These are phyloP conservation scores for Epichloe elymi DNA, from an alignment of 2,329 filamentous ascomycete genomes.

Conservation along the genomic window DNA sequence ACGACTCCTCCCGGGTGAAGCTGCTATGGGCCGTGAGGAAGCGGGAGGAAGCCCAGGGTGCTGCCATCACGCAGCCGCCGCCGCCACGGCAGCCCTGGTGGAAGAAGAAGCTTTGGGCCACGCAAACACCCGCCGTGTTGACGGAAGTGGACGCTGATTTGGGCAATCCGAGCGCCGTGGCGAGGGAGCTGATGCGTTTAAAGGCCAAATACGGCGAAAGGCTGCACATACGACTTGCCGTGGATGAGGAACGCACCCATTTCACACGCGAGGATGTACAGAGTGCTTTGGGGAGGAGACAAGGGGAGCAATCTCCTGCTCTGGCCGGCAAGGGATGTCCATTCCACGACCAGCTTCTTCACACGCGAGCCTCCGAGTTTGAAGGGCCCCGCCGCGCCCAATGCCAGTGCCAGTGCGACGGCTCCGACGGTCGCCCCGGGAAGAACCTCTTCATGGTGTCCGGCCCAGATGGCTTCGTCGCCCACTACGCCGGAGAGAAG, in stretches of 20 bases:
- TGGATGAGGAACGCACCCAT: slow-evolving; percentile 64
- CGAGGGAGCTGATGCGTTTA: slow-evolving; percentile 49
- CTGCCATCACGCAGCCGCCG: neutral
- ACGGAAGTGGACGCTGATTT: slow-evolving; percentile 11
- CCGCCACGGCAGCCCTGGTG: slow-evolving; percentile 11
- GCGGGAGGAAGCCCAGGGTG: slow-evolving; percentile 36
- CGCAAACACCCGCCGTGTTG: slow-evolving; percentile 9
- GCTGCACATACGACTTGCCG: slow-evolving; percentile 58
- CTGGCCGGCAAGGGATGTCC: slow-evolving; percentile 10
- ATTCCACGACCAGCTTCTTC: slow-evolving; percentile 19
- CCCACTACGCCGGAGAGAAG: slow-evolving; percentile 67
- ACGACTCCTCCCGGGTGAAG: slow-evolving; percentile 32
- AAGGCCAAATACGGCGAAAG: slow-evolving; percentile 42
- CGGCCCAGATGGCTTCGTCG: slow-evolving; percentile 82
- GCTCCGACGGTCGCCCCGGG: slow-evolving; percentile 19
- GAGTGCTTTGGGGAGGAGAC: slow-evolving; percentile 13
- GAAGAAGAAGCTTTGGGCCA: slow-evolving; percentile 13
- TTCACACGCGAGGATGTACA: slow-evolving; percentile 44
- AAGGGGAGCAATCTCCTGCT: neutral
- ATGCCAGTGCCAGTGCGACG: slow-evolving; percentile 16
- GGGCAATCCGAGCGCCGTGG: slow-evolving; percentile 33
- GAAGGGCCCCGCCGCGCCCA: slow-evolving; percentile 12
- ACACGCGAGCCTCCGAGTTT: slow-evolving; percentile 19
- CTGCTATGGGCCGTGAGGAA: slow-evolving; percentile 71
- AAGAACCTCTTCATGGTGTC: slow-evolving; percentile 69